Base-by-base conservation (phyloP, 345 rosid genomes). In the Turnera subulata region DNA sequence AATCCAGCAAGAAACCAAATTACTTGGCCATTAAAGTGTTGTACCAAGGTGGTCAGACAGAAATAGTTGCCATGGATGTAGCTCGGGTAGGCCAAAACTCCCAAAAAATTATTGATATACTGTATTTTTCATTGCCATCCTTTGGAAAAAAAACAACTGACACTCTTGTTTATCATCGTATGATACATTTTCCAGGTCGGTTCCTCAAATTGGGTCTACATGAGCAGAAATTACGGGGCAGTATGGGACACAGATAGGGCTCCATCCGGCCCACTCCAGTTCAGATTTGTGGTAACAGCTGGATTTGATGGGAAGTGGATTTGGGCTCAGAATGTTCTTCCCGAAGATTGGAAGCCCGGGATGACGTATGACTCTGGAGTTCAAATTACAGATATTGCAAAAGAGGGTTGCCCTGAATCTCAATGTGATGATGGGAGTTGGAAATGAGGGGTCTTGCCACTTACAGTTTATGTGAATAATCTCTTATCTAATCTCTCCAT, bases 21-120 rank as follows among this genome's bases (percentile, higher is more conserved):
- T 85, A 89, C 72, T 61, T 93, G 64, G 86, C 94, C 15, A 57
- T 93, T 7, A 85, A 87, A 68, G 44, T 89, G 38, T 66, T 89
- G 60, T 78, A 85, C 67, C 97, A 89, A 68, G 99, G 99, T 19
- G 99, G 99, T 10, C 97, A 93, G 70, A 93, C 99, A 1, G 97
- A 93, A 57, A 58, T 93, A 0, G 97, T 93, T 11, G 84, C 65
- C 51, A 69, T 89, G 2, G 97, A 89, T 67, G 78, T 89, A 8
- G 96, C 97, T 21, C 72, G 70, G 69, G 88, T 82, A 13, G 56
- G 72, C 55, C 16, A 7, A 1, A 47, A 26, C 25, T 2, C 11
- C n/a, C n/a, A n/a, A n/a, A n/a, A n/a, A n/a, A n/a, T n/a, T n/a
- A n/a, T n/a, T n/a, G n/a, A n/a, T n/a, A n/a, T n/a, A n/a, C n/a